phyloP scores from a whole-genome alignment of 2,329 filamentous ascomycete species.

The Metarhizium guizhouense region DNA sequence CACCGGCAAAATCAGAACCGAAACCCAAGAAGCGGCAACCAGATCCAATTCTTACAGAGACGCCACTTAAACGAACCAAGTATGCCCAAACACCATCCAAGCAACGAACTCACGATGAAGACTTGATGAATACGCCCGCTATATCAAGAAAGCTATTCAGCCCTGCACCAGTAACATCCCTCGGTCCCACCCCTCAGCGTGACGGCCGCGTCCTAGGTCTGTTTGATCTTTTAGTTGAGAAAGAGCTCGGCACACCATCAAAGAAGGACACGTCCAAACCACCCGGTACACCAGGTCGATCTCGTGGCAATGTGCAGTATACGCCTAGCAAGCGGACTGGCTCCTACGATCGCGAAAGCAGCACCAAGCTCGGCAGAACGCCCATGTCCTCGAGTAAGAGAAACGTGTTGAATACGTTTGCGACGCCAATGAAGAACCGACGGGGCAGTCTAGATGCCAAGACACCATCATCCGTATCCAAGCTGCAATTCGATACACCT shows the following conservation, averaged over 20 bases:
- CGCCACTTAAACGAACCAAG: constrained; percentile 43
- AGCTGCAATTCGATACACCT: constrained; percentile 58
- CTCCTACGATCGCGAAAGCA: constrained; percentile 18
- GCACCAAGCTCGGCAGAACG: constrained; percentile 32
- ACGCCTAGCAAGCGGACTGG: constrained; percentile 38
- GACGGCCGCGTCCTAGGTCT: constrained; percentile 69
- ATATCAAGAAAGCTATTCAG: constrained; percentile 51
- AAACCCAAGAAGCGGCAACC: constrained; percentile 31
- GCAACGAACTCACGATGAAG: constrained; percentile 25
- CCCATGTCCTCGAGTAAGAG: constrained; percentile 51
- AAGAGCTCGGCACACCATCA: constrained; percentile 40
- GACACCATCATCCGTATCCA: constrained; percentile 43
- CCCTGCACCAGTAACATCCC: constrained; percentile 46
- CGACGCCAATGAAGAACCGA: constrained; percentile 51
- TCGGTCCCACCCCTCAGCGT: constrained; percentile 73
- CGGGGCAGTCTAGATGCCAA: constrained; percentile 27
- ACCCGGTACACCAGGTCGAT: constrained; percentile 1
- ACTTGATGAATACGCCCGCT: constrained; percentile 45
- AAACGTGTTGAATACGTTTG: constrained; percentile 52
- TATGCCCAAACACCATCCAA: constrained; percentile 39
- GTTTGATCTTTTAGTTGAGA: constrained; percentile 59
- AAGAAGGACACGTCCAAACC: constrained; percentile 24
- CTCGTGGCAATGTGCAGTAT: constrained; percentile 17
- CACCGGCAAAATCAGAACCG: constrained; percentile 22
- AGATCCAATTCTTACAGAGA: constrained; percentile 27